These are phyloP conservation scores for Fusarium palustre DNA, from an alignment of 2,329 filamentous ascomycete species.

Conservation along the genomic window DNA sequence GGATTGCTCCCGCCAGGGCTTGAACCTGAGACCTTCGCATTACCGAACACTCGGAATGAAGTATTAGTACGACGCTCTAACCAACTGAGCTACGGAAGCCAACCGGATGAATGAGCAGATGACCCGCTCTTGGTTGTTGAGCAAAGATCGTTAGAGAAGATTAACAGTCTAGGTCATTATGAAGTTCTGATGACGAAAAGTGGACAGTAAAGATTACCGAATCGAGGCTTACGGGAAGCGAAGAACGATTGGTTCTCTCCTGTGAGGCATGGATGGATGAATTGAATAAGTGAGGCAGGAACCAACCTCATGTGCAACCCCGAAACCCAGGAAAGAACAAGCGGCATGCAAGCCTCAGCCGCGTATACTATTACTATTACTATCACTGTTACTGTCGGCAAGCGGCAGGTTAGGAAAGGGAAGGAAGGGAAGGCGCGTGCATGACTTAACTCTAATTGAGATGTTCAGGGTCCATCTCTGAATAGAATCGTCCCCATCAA, in stretches of 20 bases:
- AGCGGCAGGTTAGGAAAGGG: not conserved
- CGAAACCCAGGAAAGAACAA: not conserved
- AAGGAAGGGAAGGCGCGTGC: not conserved
- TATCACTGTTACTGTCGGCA: too few relatives aligned
- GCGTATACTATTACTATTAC: not conserved
- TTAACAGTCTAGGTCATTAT: slow-evolving; percentile 13
- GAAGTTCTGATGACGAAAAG: too few relatives aligned
- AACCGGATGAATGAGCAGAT: slow-evolving; percentile 23
- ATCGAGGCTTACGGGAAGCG: not conserved
- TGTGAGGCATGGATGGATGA: not conserved
- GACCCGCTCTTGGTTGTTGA: slow-evolving; percentile 31
- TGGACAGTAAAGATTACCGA: not conserved
- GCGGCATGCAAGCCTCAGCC: slow-evolving; percentile 7
- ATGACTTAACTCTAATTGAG: slow-evolving; percentile 11
- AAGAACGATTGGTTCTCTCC: not conserved
- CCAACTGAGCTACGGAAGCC: slow-evolving; percentile 45
- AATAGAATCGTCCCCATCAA: slow-evolving; percentile 1
- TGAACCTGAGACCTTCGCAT: slow-evolving; percentile 34
- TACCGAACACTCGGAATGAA: slow-evolving; percentile 24
- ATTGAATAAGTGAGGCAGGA: not conserved
- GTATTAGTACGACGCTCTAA: slow-evolving; percentile 35
- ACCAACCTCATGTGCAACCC: not conserved
- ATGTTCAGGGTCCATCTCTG: slow-evolving; percentile 35
- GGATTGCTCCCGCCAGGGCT: slow-evolving; percentile 33
- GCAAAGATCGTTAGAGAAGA: not conserved